Evolutionary conservation across 1,139 yeast genomes (phyloP), one percentile per base, ranked within the genome.

Genomic region (Scheffersomyces titani): DNA sequence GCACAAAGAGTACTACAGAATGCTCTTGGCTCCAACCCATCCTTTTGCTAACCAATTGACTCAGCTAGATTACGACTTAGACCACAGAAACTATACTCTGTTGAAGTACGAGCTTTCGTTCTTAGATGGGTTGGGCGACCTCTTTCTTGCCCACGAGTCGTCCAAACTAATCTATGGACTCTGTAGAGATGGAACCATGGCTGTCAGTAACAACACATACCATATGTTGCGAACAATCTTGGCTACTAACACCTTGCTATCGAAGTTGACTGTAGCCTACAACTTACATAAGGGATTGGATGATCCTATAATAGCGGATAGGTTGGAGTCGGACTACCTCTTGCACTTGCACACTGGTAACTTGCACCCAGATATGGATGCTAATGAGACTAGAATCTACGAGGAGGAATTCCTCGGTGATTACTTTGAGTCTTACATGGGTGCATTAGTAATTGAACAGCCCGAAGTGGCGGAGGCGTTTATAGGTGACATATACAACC

Each of bases 381-480:
- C 62, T 20, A 66, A 67, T 9, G 71, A 69, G 20, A 63, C 68
- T 0, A 66, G 71, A 49, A 63, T 66, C 21, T 78, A 76, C 60
- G 82, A 78, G 57, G 82, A 78, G 56, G 83, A 78, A 57, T 76
- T 78, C 54, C 65, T 78, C 46, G 83, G 79, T 3, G 83, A 78
- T 57, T 78, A 75, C 61, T 78, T 78, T 57, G 83, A 78, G 60
- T 76, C 75, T 51, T 78, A 78, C 55, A 77, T 78, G 44, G 83
- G 82, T n/a, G 80, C 82, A 0, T 67, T 78, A 50, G 74, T 72
- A 52, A 60, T 77, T 45, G 82, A 78, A 60, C 78, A 70, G 59
- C 82, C 82, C 1, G 68, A 67, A 5, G 72, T 67, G 3, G 82
- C 82, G 0, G 74, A 72, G 56, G 53, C 57, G 21, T 78, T 77